Conservation (phyloP, 805 yeast genomes). For the Candida insectalens region DNA sequence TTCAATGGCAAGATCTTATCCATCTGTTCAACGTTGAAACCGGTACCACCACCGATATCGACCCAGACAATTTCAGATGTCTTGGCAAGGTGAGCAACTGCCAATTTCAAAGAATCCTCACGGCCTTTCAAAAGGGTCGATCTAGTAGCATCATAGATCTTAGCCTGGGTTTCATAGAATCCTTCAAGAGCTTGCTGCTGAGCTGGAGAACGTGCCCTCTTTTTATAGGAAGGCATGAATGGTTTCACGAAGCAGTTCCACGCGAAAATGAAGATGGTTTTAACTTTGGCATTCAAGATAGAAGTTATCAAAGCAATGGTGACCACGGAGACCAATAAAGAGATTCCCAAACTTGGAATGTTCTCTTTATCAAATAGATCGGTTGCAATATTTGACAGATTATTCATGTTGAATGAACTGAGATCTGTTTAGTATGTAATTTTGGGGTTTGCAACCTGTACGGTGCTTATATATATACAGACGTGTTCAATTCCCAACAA, state of each 20-base stretch:
- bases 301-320: not conserved
- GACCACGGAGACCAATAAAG: not conserved
- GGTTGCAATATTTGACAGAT: no score
- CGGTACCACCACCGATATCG: constrained; percentile 85
- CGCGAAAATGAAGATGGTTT: constrained; percentile 23
- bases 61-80: constrained; percentile 51
- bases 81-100: constrained; percentile 43
- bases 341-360: not conserved
- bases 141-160: constrained; percentile 67
- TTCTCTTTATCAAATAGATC: not conserved
- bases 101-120: constrained; percentile 49
- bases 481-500: no score
- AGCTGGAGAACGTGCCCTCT: constrained; percentile 15
- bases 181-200: constrained; percentile 54
- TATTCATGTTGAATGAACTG: no score
- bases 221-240: constrained; percentile 26
- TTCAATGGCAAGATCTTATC: constrained; percentile 38
- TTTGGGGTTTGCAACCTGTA: no score
- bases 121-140: constrained; percentile 60
- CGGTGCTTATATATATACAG: no score
- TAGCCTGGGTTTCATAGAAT: constrained; percentile 71
- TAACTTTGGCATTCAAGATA: constrained; percentile 8
- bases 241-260: constrained; percentile 56
- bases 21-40: constrained; percentile 74
- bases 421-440: no score